Conservation (phyloP, 768 basidiomycete genomes). For the Lepiota subincarnata region DNA sequence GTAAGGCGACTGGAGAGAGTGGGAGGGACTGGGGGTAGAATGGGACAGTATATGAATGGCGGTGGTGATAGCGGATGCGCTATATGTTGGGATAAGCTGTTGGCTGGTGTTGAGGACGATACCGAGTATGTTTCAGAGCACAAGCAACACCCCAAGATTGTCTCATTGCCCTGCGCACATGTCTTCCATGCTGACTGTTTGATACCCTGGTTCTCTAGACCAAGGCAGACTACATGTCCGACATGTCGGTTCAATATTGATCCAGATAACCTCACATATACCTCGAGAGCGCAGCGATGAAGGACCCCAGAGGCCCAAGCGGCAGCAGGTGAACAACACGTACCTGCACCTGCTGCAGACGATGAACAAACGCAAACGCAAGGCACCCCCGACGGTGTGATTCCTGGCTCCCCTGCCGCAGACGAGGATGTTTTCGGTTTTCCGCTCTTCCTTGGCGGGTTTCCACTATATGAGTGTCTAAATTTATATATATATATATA, state of each 20-base stretch:
- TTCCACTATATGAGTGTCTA: too few relatives aligned
- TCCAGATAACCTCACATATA: slow-evolving; percentile 66
- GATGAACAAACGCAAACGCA: background rate
- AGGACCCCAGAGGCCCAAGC: slow-evolving; percentile 15
- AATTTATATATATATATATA: too few relatives aligned
- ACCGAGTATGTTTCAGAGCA: too few relatives aligned
- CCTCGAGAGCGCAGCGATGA: slow-evolving; percentile 22
- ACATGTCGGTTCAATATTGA: slow-evolving; percentile 83
- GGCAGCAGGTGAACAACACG: background rate
- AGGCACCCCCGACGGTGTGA: too few relatives aligned
- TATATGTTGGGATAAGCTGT: slow-evolving; percentile 70
- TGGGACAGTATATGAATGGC: slow-evolving; percentile 24
- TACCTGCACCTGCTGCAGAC: slow-evolving; percentile 1
- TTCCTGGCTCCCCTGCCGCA: too few relatives aligned
- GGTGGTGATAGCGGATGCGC: slow-evolving; percentile 54
- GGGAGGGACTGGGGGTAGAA: slow-evolving; percentile 25
- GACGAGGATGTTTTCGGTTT: too few relatives aligned
- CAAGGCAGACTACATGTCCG: slow-evolving; percentile 76
- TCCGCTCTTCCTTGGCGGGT: too few relatives aligned
- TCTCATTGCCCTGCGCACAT: slow-evolving; percentile 75
- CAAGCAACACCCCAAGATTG: too few relatives aligned
- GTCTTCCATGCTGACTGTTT: slow-evolving; percentile 79
- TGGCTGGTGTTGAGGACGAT: slow-evolving; percentile 45
- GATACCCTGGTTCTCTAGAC: slow-evolving; percentile 78
- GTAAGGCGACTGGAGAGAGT: slow-evolving; percentile 61